Conservation (phyloP, 768 basidiomycete species). For the Termitomyces bulborhizus region DNA sequence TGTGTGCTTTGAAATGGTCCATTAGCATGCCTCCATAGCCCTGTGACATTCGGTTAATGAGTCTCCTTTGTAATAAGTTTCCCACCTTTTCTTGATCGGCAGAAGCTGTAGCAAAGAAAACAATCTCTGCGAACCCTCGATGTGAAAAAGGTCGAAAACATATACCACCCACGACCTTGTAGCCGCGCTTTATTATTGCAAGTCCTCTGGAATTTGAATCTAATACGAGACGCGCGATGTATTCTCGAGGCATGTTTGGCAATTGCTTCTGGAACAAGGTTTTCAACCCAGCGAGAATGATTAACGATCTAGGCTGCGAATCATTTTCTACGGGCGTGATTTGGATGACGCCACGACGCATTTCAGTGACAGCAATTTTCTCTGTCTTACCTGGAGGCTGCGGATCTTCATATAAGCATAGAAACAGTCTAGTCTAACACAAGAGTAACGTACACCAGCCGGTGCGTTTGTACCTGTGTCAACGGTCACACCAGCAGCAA, state of each 20-base stretch:
- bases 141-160: slow-evolving; percentile 96
- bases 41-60: slow-evolving; percentile 32
- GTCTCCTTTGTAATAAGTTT: slow-evolving; percentile 6
- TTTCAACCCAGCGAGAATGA: slow-evolving; percentile 92
- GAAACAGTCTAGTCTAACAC: neutral
- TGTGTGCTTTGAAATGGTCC: slow-evolving; percentile 96
- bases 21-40: slow-evolving; percentile 98
- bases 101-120: slow-evolving; percentile 96
- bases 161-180: slow-evolving; percentile 96
- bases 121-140: slow-evolving; percentile 94
- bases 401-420: neutral
- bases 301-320: slow-evolving; percentile 61
- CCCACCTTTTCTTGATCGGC: slow-evolving; percentile 94
- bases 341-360: slow-evolving; percentile 77
- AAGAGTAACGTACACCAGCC: slow-evolving; percentile 35
- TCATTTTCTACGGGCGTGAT: slow-evolving; percentile 86
- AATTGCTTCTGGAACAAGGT: slow-evolving; percentile 96
- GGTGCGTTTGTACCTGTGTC: slow-evolving; percentile 17
- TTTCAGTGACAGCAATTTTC: slow-evolving; percentile 74
- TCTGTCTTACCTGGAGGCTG: slow-evolving; percentile 58
- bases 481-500: slow-evolving; percentile 77
- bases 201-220: slow-evolving; percentile 89
- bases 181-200: slow-evolving; percentile 92
- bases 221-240: slow-evolving; percentile 92
- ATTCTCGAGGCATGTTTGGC: slow-evolving; percentile 98